Conservation (phyloP, 2,329 filamentous ascomycete species). For the Fusarium poae region DNA sequence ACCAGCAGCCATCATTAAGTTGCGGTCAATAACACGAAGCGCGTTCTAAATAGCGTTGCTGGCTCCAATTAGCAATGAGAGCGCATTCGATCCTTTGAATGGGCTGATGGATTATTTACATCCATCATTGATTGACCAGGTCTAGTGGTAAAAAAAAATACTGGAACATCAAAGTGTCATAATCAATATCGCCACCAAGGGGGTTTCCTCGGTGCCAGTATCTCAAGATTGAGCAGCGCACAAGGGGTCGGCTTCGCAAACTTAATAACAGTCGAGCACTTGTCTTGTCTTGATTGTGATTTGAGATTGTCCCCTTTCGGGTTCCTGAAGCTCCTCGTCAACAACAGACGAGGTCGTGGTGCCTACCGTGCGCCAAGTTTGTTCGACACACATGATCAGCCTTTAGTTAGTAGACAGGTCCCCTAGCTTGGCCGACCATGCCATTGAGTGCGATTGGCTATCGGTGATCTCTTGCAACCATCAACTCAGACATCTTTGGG, state of each 20-base stretch:
- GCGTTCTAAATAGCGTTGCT: neutral
- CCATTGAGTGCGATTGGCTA: constrained; percentile 42
- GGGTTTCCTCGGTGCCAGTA: neutral
- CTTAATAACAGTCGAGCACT: neutral
- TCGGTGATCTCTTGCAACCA: constrained; percentile 36
- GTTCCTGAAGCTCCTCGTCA: constrained; percentile 8
- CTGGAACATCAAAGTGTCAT: constrained; percentile 31
- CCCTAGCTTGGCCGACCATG: constrained; percentile 38
- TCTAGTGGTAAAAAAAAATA: constrained; percentile 30
- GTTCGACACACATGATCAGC: constrained; percentile 42
- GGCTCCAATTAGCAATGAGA: neutral
- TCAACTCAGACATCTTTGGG: constrained; percentile 38
- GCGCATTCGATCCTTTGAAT: neutral
- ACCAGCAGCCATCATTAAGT: constrained; percentile 5
- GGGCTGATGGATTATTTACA: neutral
- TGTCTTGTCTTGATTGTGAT: neutral
- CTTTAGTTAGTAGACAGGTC: constrained; percentile 28
- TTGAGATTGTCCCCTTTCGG: neutral
- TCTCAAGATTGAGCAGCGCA: neutral
- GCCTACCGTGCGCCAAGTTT: constrained; percentile 34
- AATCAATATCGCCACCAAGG: constrained; percentile 31
- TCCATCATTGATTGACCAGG: neutral
- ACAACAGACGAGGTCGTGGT: constrained; percentile 12
- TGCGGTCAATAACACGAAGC: constrained; percentile 11
- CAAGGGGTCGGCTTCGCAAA: neutral